Base-by-base conservation (phyloP, 2,329 filamentous ascomycete species). In the Pleoardoris graminearum region DNA sequence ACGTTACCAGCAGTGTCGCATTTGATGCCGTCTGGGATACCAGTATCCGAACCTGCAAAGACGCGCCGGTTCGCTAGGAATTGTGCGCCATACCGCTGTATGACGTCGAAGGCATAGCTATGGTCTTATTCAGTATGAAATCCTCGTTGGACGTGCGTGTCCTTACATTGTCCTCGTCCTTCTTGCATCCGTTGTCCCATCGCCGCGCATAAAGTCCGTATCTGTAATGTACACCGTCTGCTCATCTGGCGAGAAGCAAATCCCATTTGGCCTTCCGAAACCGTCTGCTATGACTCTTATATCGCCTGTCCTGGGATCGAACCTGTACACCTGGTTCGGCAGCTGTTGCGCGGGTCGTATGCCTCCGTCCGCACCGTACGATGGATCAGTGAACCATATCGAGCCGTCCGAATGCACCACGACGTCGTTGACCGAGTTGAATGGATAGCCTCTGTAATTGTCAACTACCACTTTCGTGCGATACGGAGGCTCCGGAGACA, bases 1-100 rank as follows among this genome's bases (percentile, higher is more conserved):
- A 86, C 77, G 48, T 84, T 82, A 2, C 83, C 83, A 3, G 76
- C 68, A 3, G 48, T 43, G 39, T 64, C 61, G 49, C 62, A 66
- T 27, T 64, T 66, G 45, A 67, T 63, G 5, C 59, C 62, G 22
- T 68, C 59, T 0, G 63, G 63, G 7, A 63, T 51, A 7, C 58
- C 56, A 4, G 39, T 55, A 33, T 64, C 63, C 1, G 61, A 54
- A 45, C 58, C 56, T 14, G 63, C 63, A 41, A 68, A 66, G 1
- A 68, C 43, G 8, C 61, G 42, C 7, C 58, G 54, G 16, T 62
- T 62, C 21, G 53, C 44, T 1, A 66, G 51, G 19, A 59, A 65
- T 2, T 52, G 51, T 11, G 57, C 41, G 3, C 46, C 48, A 14
- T 51, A 49, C 19, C 57, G 49, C 3, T 39, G 37, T 6, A 45